Evolutionary conservation across 768 basidiomycete genomes (phyloP), one percentile per base, ranked within the genome.

Genomic region (Imleria badia): DNA sequence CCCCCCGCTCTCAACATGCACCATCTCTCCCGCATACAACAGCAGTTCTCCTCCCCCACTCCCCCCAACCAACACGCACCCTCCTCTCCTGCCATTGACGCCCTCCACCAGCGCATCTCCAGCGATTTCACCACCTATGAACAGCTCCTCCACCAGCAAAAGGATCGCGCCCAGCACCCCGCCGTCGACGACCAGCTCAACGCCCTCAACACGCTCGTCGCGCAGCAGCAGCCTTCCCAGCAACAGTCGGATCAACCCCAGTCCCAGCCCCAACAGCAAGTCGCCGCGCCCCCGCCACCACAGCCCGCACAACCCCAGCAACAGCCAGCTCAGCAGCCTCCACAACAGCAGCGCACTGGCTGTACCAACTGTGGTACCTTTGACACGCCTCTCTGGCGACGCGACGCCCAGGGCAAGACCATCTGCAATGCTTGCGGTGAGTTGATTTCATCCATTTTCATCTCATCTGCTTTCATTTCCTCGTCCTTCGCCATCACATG

Each of bases 341-440:
- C 64, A 51, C 79, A 55, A 62, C 75, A 77, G 43, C 73, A 79
- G 31, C 77, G 79, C 31, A 68, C 66, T 8, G 61, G 66, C 52
- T 91, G 89, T 68, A 77, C 83, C 36, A 89, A 89, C 70, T 91
- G 92, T 72, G 84, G 84, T 17, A 86, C 87, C n/a, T 75, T 79
- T 6, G 80, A 83, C 58, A 91, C 90, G 52, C 91, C 91, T 34
- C 81, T 93, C 26, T 94, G 92, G 92, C 77, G 91, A 63, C 81
- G 91, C 62, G 90, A 90, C 68, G 75, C 79, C 41, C 84, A 89
- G 62, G 92, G 91, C 54, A 90, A 87, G 71, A 81, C 86, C 45
- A 82, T 94, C 66, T 94, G 92, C 77, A 94, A 94, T 71, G 88
- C 89, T 48, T 94, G 92, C 72, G 92, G 91, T 93, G 70, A 81